These are phyloP conservation scores for Penicillium arizonense DNA, from an alignment of 495 filamentous ascomycete species.

Conservation along the genomic window DNA sequence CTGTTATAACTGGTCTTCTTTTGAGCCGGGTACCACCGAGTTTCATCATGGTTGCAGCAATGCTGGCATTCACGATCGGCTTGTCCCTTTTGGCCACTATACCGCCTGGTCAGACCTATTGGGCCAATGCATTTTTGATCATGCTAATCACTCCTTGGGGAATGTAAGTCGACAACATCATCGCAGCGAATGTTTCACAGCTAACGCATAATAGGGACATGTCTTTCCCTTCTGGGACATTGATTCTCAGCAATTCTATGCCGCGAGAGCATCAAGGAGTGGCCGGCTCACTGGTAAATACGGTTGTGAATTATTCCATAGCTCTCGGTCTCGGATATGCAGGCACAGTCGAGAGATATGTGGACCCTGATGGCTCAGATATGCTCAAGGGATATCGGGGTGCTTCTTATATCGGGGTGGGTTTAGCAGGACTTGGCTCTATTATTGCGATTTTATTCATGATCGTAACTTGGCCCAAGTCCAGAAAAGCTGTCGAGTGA, in stretches of 20 bases:
- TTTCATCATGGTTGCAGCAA: slow-evolving; percentile 50
- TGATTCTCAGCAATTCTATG: slow-evolving; percentile 38
- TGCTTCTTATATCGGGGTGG: slow-evolving; percentile 36
- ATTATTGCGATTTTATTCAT: slow-evolving; percentile 17
- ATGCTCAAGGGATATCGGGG: slow-evolving; percentile 36
- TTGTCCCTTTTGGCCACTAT: slow-evolving; percentile 31
- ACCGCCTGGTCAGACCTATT: slow-evolving; percentile 42
- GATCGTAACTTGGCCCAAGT: slow-evolving; percentile 10
- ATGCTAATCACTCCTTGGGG: slow-evolving; percentile 50
- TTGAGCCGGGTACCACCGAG: slow-evolving; percentile 34
- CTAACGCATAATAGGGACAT: slow-evolving; percentile 26
- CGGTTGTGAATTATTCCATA: slow-evolving; percentile 66
- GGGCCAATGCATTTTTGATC: slow-evolving; percentile 46
- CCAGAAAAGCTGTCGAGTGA: background rate
- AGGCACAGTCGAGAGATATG: slow-evolving; percentile 58
- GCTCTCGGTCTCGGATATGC: slow-evolving; percentile 65
- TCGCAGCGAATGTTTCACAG: slow-evolving; percentile 10
- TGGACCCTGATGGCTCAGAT: slow-evolving; percentile 42
- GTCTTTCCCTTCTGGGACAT: slow-evolving; percentile 36
- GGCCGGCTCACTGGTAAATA: slow-evolving; percentile 61
- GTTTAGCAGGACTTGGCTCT: slow-evolving; percentile 30
- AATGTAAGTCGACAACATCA: slow-evolving; percentile 49
- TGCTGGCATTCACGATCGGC: slow-evolving; percentile 42
- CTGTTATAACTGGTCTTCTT: slow-evolving; percentile 43
- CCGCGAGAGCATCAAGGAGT: slow-evolving; percentile 40